Evolutionary conservation across 2,329 filamentous ascomycete species (phyloP), one percentile per base, ranked within the genome.

Genomic region (Aotearoamyces nothofagi): DNA sequence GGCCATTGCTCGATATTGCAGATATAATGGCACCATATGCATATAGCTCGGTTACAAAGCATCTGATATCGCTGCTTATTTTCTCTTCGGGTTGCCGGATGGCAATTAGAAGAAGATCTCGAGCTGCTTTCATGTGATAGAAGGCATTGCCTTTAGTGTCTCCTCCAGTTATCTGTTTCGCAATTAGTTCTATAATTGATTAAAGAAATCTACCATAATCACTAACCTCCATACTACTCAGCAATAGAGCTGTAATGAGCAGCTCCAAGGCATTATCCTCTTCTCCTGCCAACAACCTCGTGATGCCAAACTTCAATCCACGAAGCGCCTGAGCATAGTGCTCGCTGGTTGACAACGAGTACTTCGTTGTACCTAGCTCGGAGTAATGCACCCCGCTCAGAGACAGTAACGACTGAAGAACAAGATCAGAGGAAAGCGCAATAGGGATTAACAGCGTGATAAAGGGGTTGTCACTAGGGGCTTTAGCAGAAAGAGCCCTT

Each of bases 31-130:
- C 27, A 10, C 22, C 15, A 17, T 29, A 29, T 7, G 27, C 19
- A 15, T 29, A 29, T 11, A 13, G 17, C 12, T 29, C 27, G 9
- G 14, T 29, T 9, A 29, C 11, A 22, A 29, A 29, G n/a, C n/a
- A 3, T 24, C 27, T 7, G 24, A 4, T 3, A 17, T 23, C 16
- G 19, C 7, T 13, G n/a, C 12, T 12, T 29, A 13, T 13, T 29
- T 17, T 9, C 12, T 8, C n/a, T 11, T n/a, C n/a, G n/a, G 15
- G 3, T 5, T 10, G 7, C 12, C n/a, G 5, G 26, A 28, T 7
- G 13, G 9, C 3, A 29, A 15, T 9, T 5, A 12, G 15, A 10
- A 29, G 12, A 5, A 29, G 20, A 9, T 5, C 7, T 14, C 19
- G 10, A 5, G 27, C 27, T 11, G 27, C 27, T 15, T 15, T 22